A percentile compares a stretch with the other conserved stretches of the same genome.
Evolutionary conservation across 495 filamentous ascomycete species (phyloP).

Genomic region (Daldinia loculata): DNA sequence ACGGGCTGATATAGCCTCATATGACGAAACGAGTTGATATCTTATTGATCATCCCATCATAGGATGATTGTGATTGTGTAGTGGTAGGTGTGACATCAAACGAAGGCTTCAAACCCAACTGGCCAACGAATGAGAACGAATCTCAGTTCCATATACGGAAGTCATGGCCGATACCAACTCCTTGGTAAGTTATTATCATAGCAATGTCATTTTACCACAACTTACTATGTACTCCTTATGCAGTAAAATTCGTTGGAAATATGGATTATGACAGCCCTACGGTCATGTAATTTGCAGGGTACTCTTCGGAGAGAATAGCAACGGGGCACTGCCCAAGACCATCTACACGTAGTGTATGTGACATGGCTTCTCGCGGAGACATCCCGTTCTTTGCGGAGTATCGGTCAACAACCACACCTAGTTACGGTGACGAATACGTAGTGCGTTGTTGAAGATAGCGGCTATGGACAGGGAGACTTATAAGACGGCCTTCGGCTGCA

Average conservation of each 20-base stretch:
- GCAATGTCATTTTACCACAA: conserved; percentile 16
- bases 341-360: conserved; percentile 1
- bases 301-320: background rate
- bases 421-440: conserved; percentile 24
- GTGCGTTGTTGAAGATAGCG: conserved; percentile 11
- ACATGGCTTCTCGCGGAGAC: conserved; percentile 9
- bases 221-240: conserved; percentile 1
- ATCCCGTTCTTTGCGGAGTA: conserved; percentile 13
- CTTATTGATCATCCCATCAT: conserved; percentile 27
- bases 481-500: conserved; percentile 32
- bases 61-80: conserved; percentile 15
- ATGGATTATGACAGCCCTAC: conserved; percentile 14
- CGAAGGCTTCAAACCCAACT: conserved; percentile 6
- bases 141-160: conserved; percentile 27
- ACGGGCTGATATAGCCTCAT: conserved; percentile 27
- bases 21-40: conserved; percentile 26
- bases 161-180: conserved; percentile 28
- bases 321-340: background rate
- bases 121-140: conserved; percentile 21
- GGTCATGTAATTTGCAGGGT: conserved; percentile 5
- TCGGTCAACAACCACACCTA: conserved; percentile 14
- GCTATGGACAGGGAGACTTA: conserved; percentile 31
- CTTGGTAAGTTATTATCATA: conserved; percentile 10
- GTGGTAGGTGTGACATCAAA: conserved; percentile 35
- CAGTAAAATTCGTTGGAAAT: background rate